phyloP scores from a whole-genome alignment of 2,329 filamentous ascomycete genomes.

The Fusarium chlamydosporum region DNA sequence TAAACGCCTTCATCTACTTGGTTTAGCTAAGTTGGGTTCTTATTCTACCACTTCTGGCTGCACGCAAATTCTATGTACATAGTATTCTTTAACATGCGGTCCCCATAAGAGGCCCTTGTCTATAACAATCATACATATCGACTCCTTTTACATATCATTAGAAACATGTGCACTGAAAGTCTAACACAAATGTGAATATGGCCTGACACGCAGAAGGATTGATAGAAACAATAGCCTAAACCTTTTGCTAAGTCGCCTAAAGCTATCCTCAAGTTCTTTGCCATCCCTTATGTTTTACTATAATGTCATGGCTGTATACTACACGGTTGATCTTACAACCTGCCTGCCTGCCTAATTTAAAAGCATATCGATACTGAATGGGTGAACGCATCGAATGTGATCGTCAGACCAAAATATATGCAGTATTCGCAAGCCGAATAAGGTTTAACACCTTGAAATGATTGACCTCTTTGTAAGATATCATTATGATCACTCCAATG shows the following conservation, averaged over 20 bases:
- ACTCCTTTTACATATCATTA: neutral
- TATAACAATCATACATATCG: conserved; percentile 31
- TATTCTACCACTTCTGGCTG: conserved; percentile 12
- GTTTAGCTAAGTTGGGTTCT: neutral
- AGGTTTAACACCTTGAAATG: conserved; percentile 28
- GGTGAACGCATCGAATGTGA: neutral
- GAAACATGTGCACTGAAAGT: neutral
- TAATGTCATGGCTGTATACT: no score
- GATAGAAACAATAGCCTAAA: no score
- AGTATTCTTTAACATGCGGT: conserved; percentile 24
- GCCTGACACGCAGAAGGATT: no score
- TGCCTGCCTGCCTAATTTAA: neutral
- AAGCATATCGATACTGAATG: neutral
- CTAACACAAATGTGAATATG: no score
- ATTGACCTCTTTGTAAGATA: conserved; percentile 20
- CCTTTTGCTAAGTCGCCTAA: no score
- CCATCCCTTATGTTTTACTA: no score
- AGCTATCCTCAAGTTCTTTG: no score
- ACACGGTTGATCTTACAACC: no score
- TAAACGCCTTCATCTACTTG: conserved; percentile 40
- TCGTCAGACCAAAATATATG: neutral
- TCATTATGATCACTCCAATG: conserved; percentile 13
- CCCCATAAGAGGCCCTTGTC: conserved; percentile 17
- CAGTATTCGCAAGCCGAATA: neutral
- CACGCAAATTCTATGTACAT: conserved; percentile 40